Percentiles rank a stretch among this genome's conserved stretches.
These are phyloP conservation scores for Punica granatum DNA, from an alignment of 345 rosid genomes.

Conservation along the genomic window DNA sequence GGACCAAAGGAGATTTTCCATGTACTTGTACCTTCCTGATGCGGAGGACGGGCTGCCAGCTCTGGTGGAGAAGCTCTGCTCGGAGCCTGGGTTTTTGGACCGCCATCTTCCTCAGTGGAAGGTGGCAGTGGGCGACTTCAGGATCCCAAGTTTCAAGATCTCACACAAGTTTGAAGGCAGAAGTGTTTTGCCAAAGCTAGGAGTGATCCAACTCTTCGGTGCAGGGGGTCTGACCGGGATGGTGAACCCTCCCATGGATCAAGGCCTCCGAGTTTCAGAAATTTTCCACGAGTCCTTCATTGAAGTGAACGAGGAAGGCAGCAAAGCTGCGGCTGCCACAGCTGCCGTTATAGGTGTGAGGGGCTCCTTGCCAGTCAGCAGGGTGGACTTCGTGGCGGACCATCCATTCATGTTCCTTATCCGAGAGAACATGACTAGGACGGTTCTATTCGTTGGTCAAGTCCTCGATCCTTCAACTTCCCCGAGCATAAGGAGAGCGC, in stretches of 20 bases:
- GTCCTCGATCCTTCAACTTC: too few relatives aligned
- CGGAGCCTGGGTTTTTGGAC: conserved; percentile 11
- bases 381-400: too few relatives aligned
- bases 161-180: conserved; percentile 12
- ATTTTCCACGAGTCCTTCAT: conserved; percentile 13
- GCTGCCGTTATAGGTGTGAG: conserved; percentile 13
- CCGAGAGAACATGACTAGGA: too few relatives aligned
- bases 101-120: conserved; percentile 7
- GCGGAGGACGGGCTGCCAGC: conserved; percentile 15
- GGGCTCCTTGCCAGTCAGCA: too few relatives aligned
- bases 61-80: conserved; percentile 12
- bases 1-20: too few relatives aligned
- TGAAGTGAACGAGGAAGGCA: too few relatives aligned
- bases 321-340: conserved; percentile 14
- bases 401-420: too few relatives aligned
- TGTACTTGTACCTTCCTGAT: conserved; percentile 65
- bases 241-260: neutral
- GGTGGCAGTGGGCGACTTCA: conserved; percentile 13
- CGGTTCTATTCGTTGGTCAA: too few relatives aligned
- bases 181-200: conserved; percentile 6
- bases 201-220: conserved; percentile 9
- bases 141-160: too few relatives aligned
- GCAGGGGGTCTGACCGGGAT: conserved; percentile 11
- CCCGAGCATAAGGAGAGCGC: too few relatives aligned
- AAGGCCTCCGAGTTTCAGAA: conserved; percentile 9